Evolutionary conservation across 176 grass and related monocot species (phyloP).

Genomic region (Avena atlantica): DNA sequence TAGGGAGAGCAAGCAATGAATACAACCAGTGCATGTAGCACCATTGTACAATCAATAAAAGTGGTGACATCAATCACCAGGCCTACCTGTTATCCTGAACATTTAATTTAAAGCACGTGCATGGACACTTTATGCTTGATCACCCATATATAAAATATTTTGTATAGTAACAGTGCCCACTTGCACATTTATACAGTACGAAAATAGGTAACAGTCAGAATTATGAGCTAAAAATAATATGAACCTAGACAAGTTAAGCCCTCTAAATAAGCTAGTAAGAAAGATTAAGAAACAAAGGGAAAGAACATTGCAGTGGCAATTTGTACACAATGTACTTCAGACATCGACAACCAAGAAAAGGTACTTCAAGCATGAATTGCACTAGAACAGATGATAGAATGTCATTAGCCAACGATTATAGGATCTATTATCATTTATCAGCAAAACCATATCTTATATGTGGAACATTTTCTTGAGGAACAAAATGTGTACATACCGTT

Average conservation of each 20-base stretch:
- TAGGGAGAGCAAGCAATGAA: conserved; percentile 1
- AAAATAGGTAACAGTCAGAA: not conserved
- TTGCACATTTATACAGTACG: not conserved
- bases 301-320: not conserved
- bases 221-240: not conserved
- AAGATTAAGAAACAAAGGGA: not conserved
- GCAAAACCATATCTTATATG: conserved; percentile 7
- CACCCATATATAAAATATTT: conserved; percentile 3
- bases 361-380: not conserved
- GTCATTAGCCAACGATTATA: not conserved
- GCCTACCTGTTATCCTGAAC: no score
- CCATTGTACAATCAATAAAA: not conserved
- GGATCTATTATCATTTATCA: not conserved
- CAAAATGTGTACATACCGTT: not conserved
- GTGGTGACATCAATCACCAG: no score
- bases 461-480: not conserved
- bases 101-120: not conserved
- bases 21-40: not conserved
- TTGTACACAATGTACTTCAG: not conserved
- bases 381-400: not conserved
- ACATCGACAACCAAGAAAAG: not conserved
- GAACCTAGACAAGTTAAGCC: not conserved
- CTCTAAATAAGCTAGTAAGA: not conserved
- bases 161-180: not conserved
- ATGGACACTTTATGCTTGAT: conserved; percentile 6